phyloP scores from a whole-genome alignment of 306 rosid species.

The Vigna unguiculata region DNA sequence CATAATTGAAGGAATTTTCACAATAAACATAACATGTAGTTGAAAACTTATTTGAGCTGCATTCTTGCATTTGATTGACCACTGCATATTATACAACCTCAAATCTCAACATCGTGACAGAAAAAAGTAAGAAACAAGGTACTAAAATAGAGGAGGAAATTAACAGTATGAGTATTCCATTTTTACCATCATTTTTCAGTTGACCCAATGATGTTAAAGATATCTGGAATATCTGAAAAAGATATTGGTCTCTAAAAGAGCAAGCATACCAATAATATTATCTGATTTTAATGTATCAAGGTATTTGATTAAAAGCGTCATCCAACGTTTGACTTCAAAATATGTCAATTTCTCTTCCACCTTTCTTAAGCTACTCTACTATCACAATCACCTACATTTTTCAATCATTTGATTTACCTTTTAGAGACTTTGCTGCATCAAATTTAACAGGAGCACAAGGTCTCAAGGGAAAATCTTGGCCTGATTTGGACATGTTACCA shows the following conservation, averaged over 20 bases:
- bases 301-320: constrained; percentile 43
- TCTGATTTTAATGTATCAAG: constrained; percentile 71
- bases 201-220: constrained; percentile 89
- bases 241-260: constrained; percentile 91
- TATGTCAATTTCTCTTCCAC: not conserved
- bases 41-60: no score
- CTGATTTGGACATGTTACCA: constrained; percentile 87
- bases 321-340: constrained; percentile 1
- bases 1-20: no score
- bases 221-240: constrained; percentile 92
- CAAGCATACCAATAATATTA: constrained; percentile 66
- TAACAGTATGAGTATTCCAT: constrained; percentile 15
- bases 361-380: not conserved
- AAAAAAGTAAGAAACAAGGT: constrained; percentile 28
- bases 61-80: constrained; percentile 84
- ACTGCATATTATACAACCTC: constrained; percentile 60
- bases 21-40: no score
- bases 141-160: constrained; percentile 10
- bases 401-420: constrained; percentile 13
- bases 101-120: constrained; percentile 41
- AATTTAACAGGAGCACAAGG: constrained; percentile 66
- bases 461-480: constrained; percentile 75
- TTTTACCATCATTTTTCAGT: constrained; percentile 86
- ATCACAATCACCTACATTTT: not conserved
- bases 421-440: constrained; percentile 67